Evolutionary conservation across 148 eudicot genomes (phyloP).

Genomic region (Vaccinium macrocarpon): DNA sequence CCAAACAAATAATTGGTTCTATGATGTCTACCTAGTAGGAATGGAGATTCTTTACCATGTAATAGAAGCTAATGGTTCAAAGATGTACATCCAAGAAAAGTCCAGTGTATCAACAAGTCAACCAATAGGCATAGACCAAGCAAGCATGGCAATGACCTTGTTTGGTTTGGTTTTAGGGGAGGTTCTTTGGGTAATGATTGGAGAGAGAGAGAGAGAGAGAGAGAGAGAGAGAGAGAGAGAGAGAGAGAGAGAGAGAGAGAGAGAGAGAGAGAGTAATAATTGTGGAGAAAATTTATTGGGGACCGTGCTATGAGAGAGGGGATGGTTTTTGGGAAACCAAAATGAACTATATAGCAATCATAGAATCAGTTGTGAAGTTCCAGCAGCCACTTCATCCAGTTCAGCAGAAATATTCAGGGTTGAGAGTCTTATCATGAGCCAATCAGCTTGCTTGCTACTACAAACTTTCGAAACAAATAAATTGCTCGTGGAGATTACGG

Average conservation of each 20-base stretch:
- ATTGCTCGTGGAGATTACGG: neutral
- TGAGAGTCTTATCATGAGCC: neutral
- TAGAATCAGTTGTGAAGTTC: neutral
- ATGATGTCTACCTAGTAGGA: no score
- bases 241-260: no score
- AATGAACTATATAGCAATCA: no score
- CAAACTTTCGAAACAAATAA: neutral
- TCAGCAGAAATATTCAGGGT: neutral
- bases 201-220: no score
- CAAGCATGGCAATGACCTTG: neutral
- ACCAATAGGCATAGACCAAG: neutral
- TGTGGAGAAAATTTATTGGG: no score
- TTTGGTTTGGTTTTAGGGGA: no score
- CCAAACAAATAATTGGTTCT: no score
- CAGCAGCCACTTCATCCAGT: neutral
- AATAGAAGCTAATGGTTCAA: neutral
- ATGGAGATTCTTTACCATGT: neutral
- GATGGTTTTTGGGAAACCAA: no score
- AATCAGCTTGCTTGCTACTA: constrained; percentile 1
- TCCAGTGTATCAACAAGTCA: neutral
- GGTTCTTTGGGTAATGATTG: no score
- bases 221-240: no score
- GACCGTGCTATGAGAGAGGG: no score
- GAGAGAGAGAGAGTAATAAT: no score
- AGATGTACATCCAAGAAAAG: neutral